Conservation (phyloP, 2,329 filamentous ascomycete species). For the Boeremia exigua region DNA sequence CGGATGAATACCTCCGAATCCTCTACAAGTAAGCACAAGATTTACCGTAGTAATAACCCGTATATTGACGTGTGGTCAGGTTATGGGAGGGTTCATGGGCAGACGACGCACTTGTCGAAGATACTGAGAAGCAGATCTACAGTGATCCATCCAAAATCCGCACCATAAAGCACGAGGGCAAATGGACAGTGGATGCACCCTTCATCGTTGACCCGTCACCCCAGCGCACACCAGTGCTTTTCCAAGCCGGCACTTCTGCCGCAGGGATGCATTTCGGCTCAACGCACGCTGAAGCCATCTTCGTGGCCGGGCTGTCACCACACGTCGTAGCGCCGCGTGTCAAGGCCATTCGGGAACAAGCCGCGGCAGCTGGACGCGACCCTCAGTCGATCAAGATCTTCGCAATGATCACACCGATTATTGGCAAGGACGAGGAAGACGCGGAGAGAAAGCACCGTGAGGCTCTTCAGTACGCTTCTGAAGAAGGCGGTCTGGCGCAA, state of each 20-base stretch:
- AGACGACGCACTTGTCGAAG: slow-evolving; percentile 65
- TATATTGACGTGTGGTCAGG: neutral
- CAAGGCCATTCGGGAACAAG: slow-evolving; percentile 64
- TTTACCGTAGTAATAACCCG: neutral
- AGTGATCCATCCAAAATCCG: slow-evolving; percentile 62
- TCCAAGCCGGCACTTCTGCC: slow-evolving; percentile 71
- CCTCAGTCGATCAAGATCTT: slow-evolving; percentile 68
- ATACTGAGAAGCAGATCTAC: slow-evolving; percentile 64
- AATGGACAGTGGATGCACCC: slow-evolving; percentile 58
- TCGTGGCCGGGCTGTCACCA: slow-evolving; percentile 68
- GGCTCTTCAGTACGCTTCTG: slow-evolving; percentile 63
- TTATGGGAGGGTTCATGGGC: slow-evolving; percentile 69
- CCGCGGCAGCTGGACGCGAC: slow-evolving; percentile 61
- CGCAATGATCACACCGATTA: slow-evolving; percentile 67
- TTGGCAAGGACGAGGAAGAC: slow-evolving; percentile 69
- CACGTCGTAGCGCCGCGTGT: slow-evolving; percentile 65
- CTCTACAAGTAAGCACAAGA: slow-evolving; percentile 61
- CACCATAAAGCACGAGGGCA: slow-evolving; percentile 67
- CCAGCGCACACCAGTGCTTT: slow-evolving; percentile 69
- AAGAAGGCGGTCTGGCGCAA: slow-evolving; percentile 69
- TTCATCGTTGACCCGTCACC: slow-evolving; percentile 71
- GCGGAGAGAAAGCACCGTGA: slow-evolving; percentile 67
- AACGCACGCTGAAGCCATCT: slow-evolving; percentile 72
- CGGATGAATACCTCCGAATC: slow-evolving; percentile 71
- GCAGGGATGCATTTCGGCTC: slow-evolving; percentile 70